Evolutionary conservation across 2,329 filamentous ascomycete species (phyloP), one percentile per base, ranked within the genome.

Genomic region (Atkinsonella texensis): DNA sequence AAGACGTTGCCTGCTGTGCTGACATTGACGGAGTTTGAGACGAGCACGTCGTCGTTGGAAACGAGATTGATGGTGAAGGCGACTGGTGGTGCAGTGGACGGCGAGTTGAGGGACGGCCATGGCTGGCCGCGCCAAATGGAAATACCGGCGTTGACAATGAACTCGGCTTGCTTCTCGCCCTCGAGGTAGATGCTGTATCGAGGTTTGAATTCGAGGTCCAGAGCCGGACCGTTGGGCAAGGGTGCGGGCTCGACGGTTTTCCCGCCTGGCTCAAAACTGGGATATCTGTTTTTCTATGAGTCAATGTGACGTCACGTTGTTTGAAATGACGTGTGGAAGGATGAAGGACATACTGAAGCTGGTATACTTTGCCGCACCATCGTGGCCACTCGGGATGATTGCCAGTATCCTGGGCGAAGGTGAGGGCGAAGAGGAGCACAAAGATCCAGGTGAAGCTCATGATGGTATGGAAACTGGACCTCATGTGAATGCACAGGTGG

Each of bases 351-450:
- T 60, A 74, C 62, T 69, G 68, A 7, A 67, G 54, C 55, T 73
- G 55, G 55, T 75, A 74, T 4, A 68, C 71, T 50, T 74, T 74
- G 17, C 72, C 72, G 53, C 72, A 75, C 72, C 71, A 74, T 44
- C 71, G 62, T 12, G 67, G 67, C 70, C 68, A 71, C 46, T 71
- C 70, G 1, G 68, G 60, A 53, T 73, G 65, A 12, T 67, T 60
- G 2, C 70, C 70, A 2, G 70, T 71, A 41, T 67, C 62, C 41
- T 65, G 62, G 1, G 54, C 56, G 6, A 32, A 32, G 13, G 41
- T 52, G 23, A 55, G 31, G 28, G 46, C 28, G 17, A 48, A 10
- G 12, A 53, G 46, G 23, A 38, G 20, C 23, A 13, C 12, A 12
- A 48, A 17, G 7, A 38, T 20, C 13, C 48, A 32, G 17, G 51